Percentiles rank a stretch among this genome's conserved stretches.
Conservation (phyloP, 83 land plant genomes). For the Picea abies region DNA sequence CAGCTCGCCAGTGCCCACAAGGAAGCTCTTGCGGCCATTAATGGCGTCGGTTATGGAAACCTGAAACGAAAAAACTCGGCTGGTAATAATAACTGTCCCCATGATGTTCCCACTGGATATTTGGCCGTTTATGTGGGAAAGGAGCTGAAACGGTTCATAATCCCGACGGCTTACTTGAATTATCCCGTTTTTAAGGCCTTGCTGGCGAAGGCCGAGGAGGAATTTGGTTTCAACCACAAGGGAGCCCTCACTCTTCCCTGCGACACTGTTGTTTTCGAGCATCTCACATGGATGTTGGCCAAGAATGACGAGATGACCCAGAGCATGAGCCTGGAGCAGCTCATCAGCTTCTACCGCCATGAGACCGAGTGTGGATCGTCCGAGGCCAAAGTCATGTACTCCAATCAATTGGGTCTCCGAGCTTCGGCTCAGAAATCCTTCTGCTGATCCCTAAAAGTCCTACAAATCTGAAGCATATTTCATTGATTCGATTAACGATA, state of each 20-base stretch:
- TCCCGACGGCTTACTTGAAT: slow-evolving; percentile 49
- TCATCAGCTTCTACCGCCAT: not conserved
- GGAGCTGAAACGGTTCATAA: slow-evolving; percentile 55
- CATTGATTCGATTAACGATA: too few species aligned
- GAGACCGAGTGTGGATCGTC: too few species aligned
- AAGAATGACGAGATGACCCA: slow-evolving; percentile 13
- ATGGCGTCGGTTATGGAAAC: not conserved
- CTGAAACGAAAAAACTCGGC: too few species aligned
- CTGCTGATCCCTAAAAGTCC: too few species aligned
- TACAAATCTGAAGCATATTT: too few species aligned
- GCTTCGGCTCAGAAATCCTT: too few species aligned
- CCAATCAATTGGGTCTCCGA: too few species aligned
- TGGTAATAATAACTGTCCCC: not conserved
- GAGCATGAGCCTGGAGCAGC: slow-evolving; percentile 18
- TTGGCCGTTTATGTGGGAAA: slow-evolving; percentile 56
- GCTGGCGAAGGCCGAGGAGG: slow-evolving; percentile 61
- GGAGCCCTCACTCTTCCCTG: slow-evolving; percentile 57
- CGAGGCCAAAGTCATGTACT: too few species aligned
- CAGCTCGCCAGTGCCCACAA: slow-evolving; percentile 12
- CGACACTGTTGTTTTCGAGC: slow-evolving; percentile 49
- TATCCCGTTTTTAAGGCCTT: slow-evolving; percentile 41
- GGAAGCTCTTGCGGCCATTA: not conserved
- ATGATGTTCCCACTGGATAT: slow-evolving; percentile 40
- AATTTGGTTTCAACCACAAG: slow-evolving; percentile 60
- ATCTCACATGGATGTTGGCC: slow-evolving; percentile 43